A percentile compares a stretch with the other conserved stretches of the same genome.
phyloP scores from a whole-genome alignment of 2,329 filamentous ascomycete species.

The Penicillium olsonii region DNA sequence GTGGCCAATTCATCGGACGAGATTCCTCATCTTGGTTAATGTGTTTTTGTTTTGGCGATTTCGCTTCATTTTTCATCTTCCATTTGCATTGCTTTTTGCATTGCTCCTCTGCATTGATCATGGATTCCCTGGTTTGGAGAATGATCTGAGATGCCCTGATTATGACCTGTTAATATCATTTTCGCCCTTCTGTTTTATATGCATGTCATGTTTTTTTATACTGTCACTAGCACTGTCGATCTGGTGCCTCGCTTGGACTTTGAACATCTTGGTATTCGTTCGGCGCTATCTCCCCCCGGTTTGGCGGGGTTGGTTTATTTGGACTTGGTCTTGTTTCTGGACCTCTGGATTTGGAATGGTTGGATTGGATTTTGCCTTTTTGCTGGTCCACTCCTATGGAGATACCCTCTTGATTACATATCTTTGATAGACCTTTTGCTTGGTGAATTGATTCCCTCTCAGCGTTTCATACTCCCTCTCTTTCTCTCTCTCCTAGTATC shows the following conservation, averaged over 20 bases:
- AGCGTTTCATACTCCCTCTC: no score
- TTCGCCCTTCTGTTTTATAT: conserved; percentile 1
- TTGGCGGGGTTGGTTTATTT: conserved; percentile 6
- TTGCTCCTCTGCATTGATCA: conserved; percentile 16
- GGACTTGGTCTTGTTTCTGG: neutral
- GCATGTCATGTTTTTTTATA: neutral
- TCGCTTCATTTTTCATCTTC: neutral
- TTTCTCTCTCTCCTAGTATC: no score
- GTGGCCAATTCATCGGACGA: conserved; percentile 70
- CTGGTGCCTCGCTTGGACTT: neutral
- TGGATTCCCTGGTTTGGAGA: conserved; percentile 24
- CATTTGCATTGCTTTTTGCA: conserved; percentile 1
- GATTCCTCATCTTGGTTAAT: conserved; percentile 13
- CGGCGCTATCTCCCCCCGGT: conserved; percentile 1
- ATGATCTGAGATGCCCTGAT: conserved; percentile 20
- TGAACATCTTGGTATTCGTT: conserved; percentile 1
- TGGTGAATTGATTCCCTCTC: neutral
- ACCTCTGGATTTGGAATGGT: neutral
- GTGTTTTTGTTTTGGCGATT: neutral
- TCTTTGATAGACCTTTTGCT: conserved; percentile 1
- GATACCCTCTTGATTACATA: conserved; percentile 4
- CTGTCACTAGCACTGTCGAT: conserved; percentile 6
- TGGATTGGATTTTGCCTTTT: neutral
- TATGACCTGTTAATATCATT: conserved; percentile 24
- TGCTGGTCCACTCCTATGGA: neutral